phyloP scores from a whole-genome alignment of 1,139 yeast genomes.

The Taphrina populina region DNA sequence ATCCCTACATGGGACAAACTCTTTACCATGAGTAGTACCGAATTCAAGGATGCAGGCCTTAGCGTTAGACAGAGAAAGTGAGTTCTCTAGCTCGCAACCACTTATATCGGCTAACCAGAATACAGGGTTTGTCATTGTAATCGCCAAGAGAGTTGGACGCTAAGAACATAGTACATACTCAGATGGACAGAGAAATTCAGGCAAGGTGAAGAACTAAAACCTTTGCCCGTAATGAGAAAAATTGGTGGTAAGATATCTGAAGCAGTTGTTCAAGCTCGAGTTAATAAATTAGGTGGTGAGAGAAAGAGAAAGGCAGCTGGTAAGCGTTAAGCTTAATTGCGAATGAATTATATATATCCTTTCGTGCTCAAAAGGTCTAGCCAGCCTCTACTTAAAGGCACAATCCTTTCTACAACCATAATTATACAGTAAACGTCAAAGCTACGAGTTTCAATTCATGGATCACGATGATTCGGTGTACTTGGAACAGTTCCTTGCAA shows the following conservation, averaged over 20 bases:
- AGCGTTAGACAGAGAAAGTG: slow-evolving; percentile 20
- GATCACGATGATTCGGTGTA: too few relatives aligned
- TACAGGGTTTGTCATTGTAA: neutral
- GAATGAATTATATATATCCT: too few relatives aligned
- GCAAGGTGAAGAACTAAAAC: slow-evolving; percentile 16
- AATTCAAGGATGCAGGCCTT: slow-evolving; percentile 31
- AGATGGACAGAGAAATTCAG: slow-evolving; percentile 25
- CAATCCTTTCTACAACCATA: too few relatives aligned
- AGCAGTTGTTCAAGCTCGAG: too few relatives aligned
- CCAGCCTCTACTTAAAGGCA: too few relatives aligned
- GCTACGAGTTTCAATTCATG: too few relatives aligned
- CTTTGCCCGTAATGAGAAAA: slow-evolving; percentile 29
- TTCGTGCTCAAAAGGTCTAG: too few relatives aligned
- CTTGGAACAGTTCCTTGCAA: too few relatives aligned
- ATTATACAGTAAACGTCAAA: too few relatives aligned
- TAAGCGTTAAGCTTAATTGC: neutral
- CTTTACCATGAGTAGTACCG: slow-evolving; percentile 8
- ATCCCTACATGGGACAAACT: slow-evolving; percentile 25
- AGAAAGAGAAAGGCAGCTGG: slow-evolving; percentile 29
- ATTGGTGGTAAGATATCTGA: slow-evolving; percentile 6
- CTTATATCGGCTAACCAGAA: neutral
- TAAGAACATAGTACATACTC: slow-evolving; percentile 31
- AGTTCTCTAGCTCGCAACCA: neutral
- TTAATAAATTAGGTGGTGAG: slow-evolving; percentile 27
- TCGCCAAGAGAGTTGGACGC: neutral